Percentiles rank a stretch among this genome's conserved stretches.
Evolutionary conservation across 768 basidiomycete species (phyloP).

Genomic region (Bullera alba): DNA sequence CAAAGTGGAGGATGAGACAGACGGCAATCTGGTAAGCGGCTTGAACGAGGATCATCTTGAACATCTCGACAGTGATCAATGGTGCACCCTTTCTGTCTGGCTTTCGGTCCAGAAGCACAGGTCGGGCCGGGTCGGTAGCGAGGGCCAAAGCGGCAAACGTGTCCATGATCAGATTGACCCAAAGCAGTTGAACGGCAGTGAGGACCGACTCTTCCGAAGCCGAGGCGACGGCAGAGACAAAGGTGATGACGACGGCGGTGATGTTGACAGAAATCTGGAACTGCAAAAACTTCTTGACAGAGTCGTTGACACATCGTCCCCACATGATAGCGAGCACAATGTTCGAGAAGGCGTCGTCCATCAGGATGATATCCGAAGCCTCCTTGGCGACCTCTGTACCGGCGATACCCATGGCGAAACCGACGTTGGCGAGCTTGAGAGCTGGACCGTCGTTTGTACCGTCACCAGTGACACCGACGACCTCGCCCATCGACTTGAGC

Average conservation of each 20-base stretch:
- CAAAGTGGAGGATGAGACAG: slow-evolving; percentile 84
- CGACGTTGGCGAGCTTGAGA: slow-evolving; percentile 88
- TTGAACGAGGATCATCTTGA: slow-evolving; percentile 90
- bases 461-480: slow-evolving; percentile 87
- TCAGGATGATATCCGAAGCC: slow-evolving; percentile 96
- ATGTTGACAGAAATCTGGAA: slow-evolving; percentile 76
- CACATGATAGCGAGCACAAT: slow-evolving; percentile 98
- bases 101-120: slow-evolving; percentile 66
- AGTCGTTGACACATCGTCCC: slow-evolving; percentile 97
- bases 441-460: slow-evolving; percentile 98
- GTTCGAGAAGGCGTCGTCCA: slow-evolving; percentile 69
- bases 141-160: slow-evolving; percentile 89
- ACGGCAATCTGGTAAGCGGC: slow-evolving; percentile 76
- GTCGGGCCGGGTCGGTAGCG: slow-evolving; percentile 89
- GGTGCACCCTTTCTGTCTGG: slow-evolving; percentile 86
- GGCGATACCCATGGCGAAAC: slow-evolving; percentile 58
- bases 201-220: slow-evolving; percentile 70
- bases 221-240: slow-evolving; percentile 80
- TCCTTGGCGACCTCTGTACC: slow-evolving; percentile 99
- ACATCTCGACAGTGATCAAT: slow-evolving; percentile 86
- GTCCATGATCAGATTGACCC: slow-evolving; percentile 96
- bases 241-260: slow-evolving; percentile 89
- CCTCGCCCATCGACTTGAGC: slow-evolving; percentile 75
- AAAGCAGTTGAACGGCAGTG: slow-evolving; percentile 89
- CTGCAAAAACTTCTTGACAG: slow-evolving; percentile 94